Base-by-base conservation (phyloP, 2,329 filamentous ascomycete genomes). In the Colletotrichum camelliae region DNA sequence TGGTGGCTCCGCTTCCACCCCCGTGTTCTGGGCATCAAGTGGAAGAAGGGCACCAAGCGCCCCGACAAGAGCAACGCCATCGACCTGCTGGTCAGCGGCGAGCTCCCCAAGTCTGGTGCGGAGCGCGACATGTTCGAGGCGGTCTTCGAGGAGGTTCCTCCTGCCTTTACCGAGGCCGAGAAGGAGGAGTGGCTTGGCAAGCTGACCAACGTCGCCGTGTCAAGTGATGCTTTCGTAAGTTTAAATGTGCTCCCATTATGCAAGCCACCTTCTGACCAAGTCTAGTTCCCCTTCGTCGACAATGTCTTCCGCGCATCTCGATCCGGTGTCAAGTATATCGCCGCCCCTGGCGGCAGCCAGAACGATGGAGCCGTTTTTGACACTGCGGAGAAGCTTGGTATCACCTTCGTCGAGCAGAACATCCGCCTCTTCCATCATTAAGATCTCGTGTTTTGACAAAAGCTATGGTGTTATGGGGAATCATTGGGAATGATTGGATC, bases 1-100 rank as follows among this genome's bases (percentile, higher is more conserved):
- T 98, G 96, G 96, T 99, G 96, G 97, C 94, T 99, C 90, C 94
- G 97, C 82, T 98, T 98, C 92, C 95, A 98, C 89, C 93, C 95
- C 80, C 94, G 95, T 69, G 95, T 97, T 15, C 90, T 98, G 66
- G 90, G 89, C 82, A 94, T 99, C 84, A 95, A 96, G 89, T 99
- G 96, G 95, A 98, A 98, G 91, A 96, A 97, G 88, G 96, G 97
- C 81, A 95, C 94, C 83, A 98, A 98, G 93, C 93, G 97, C 74
- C 91, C 97, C 62, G 96, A 98, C 85, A 99, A 98, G 92, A 97
- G 94, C 89, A 99, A 99, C 85, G 96, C 96, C 79, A 98, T 98
- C 82, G 97, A 98, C 84, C 90, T 98, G 82, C 92, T 98, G 78
- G 97, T 97, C 85, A 97, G 95, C 77, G 96, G 96, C 68, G 91